Conservation (phyloP, 495 filamentous ascomycete species). For the Neurospora tetraspora region DNA sequence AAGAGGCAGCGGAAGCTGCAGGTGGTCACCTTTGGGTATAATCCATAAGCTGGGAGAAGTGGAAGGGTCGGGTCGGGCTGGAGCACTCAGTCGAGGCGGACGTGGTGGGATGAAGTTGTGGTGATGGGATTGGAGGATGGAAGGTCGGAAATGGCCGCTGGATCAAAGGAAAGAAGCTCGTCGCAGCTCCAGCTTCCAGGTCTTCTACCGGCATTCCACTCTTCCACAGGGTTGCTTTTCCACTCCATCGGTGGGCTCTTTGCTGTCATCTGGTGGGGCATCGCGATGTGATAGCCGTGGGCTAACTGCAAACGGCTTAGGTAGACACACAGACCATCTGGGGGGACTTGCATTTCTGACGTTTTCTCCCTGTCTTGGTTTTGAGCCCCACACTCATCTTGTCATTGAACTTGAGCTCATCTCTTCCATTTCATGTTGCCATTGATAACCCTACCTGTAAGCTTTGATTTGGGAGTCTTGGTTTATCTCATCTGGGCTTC, state of each 20-base stretch:
- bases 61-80: neutral
- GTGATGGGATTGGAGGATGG: neutral
- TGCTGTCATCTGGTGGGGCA: neutral
- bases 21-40: slow-evolving; percentile 11
- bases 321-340: neutral
- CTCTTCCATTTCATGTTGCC: neutral
- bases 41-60: slow-evolving; percentile 8
- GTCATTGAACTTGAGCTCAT: neutral
- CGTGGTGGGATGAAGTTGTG: neutral
- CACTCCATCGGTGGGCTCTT: neutral
- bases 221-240: neutral
- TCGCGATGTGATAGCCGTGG: neutral
- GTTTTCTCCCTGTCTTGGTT: neutral
- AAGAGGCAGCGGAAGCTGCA: slow-evolving; percentile 13
- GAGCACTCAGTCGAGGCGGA: neutral
- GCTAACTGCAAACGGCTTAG: neutral
- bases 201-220: neutral
- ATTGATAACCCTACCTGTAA: no score
- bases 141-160: neutral
- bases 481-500: neutral
- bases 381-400: neutral
- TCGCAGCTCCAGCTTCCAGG: neutral
- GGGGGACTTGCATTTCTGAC: neutral
- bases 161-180: neutral
- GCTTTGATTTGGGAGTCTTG: neutral